phyloP scores from a whole-genome alignment of 768 basidiomycete genomes.

The Lactarius akahatsu region DNA sequence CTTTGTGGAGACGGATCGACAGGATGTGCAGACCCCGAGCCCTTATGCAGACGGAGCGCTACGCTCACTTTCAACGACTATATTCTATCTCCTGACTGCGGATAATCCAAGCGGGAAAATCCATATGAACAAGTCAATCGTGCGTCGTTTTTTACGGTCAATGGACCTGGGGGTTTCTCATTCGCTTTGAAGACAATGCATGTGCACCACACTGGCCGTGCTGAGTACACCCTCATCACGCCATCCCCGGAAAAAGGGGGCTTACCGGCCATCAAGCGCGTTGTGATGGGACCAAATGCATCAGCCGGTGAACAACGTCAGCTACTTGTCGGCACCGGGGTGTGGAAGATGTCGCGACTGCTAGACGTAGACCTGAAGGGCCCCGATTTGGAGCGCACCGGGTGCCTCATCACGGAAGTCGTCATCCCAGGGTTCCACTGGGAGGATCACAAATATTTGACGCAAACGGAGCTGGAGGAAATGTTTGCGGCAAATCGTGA shows the following conservation, averaged over 20 bases:
- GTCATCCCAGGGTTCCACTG: conserved; percentile 57
- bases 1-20: conserved; percentile 40
- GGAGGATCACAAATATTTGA: conserved; percentile 51
- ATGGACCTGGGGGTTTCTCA: neutral
- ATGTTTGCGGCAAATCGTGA: conserved; percentile 38
- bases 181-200: conserved; percentile 46
- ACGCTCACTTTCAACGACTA: conserved; percentile 44
- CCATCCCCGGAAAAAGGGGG: conserved; percentile 31
- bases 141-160: conserved; percentile 29
- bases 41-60: conserved; percentile 36
- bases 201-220: conserved; percentile 50
- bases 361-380: conserved; percentile 44
- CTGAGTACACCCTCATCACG: conserved; percentile 49
- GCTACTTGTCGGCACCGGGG: conserved; percentile 50
- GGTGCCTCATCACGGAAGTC: conserved; percentile 59
- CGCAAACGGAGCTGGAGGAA: conserved; percentile 36
- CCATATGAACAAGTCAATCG: conserved; percentile 51
- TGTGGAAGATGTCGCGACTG: conserved; percentile 57
- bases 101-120: conserved; percentile 43
- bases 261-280: conserved; percentile 39
- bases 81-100: conserved; percentile 49
- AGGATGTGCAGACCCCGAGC: conserved; percentile 34
- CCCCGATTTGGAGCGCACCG: conserved; percentile 39
- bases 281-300: conserved; percentile 45
- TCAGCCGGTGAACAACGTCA: conserved; percentile 46